phyloP scores from a whole-genome alignment of 2,329 filamentous ascomycete species.

The Leptographium flavum region DNA sequence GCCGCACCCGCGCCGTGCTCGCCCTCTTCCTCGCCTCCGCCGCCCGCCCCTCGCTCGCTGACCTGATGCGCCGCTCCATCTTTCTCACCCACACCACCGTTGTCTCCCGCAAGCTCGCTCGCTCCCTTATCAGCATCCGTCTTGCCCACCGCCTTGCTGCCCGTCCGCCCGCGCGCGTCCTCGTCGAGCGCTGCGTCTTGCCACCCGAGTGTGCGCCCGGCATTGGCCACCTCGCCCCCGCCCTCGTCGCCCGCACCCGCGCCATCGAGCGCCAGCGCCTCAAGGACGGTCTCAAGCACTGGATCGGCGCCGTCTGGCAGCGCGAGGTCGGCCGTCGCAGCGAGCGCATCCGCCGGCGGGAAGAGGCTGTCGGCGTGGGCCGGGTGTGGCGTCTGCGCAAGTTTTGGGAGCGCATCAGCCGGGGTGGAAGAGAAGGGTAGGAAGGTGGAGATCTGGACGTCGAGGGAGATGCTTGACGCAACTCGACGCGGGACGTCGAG shows the following conservation, averaged over 20 bases:
- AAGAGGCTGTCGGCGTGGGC: conserved; percentile 37
- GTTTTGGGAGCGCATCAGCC: conserved; percentile 51
- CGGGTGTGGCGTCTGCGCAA: conserved; percentile 46
- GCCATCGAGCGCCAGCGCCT: conserved; percentile 52
- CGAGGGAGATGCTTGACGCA: too few relatives aligned
- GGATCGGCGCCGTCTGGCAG: conserved; percentile 46
- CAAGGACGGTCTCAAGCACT: conserved; percentile 50
- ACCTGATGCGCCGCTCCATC: conserved; percentile 50
- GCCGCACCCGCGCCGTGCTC: conserved; percentile 37
- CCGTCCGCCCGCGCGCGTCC: conserved; percentile 42
- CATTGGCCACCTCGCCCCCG: conserved; percentile 33
- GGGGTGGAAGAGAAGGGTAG: too few relatives aligned
- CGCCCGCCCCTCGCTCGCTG: conserved; percentile 41
- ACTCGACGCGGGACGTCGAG: too few relatives aligned
- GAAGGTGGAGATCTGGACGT: too few relatives aligned
- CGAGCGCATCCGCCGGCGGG: conserved; percentile 30
- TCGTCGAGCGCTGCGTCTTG: conserved; percentile 50
- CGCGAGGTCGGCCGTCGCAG: conserved; percentile 35
- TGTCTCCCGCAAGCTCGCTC: conserved; percentile 47
- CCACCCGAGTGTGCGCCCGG: conserved; percentile 48
- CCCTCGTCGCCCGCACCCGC: conserved; percentile 45
- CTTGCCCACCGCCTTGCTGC: conserved; percentile 46
- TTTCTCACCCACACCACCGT: conserved; percentile 53
- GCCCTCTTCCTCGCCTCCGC: conserved; percentile 41
- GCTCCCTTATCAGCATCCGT: conserved; percentile 50